Evolutionary conservation across 73 alveolate species (phyloP).

Genomic region (Paramecium tetraurelia): DNA sequence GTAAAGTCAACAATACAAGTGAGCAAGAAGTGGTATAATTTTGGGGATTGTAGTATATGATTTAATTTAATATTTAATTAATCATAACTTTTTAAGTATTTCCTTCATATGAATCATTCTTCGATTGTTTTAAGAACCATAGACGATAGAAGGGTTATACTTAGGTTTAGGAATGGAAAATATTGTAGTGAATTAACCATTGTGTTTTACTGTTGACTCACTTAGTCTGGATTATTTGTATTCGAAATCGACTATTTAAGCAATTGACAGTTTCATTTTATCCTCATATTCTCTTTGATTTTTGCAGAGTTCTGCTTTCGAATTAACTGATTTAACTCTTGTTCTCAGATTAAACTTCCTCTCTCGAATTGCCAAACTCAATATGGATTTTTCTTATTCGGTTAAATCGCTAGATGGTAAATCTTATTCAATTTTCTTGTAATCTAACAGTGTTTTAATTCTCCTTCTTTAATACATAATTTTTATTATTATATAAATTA

Average conservation of each 20-base stretch:
- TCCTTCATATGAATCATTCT: background rate
- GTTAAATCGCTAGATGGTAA: background rate
- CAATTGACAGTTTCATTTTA: background rate
- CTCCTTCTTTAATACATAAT: background rate
- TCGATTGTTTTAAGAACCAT: background rate
- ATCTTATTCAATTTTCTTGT: background rate
- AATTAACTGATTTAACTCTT: background rate
- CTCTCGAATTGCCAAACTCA: background rate
- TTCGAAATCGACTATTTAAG: background rate
- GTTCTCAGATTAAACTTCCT: background rate
- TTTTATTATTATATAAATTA: background rate
- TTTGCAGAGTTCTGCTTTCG: background rate
- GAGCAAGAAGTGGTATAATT: background rate
- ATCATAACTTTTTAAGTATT: conserved; percentile 3
- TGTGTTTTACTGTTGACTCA: background rate
- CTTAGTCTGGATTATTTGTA: background rate
- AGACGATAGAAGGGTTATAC: background rate
- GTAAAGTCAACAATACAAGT: background rate
- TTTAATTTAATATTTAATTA: background rate
- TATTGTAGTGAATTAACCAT: background rate
- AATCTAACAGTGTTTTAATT: background rate
- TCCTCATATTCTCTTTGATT: background rate
- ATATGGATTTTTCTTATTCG: background rate
- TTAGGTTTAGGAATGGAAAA: background rate
- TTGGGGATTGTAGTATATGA: background rate